Evolutionary conservation across 257 asterid genomes (phyloP).

Genomic region (Verbascum thapsus): DNA sequence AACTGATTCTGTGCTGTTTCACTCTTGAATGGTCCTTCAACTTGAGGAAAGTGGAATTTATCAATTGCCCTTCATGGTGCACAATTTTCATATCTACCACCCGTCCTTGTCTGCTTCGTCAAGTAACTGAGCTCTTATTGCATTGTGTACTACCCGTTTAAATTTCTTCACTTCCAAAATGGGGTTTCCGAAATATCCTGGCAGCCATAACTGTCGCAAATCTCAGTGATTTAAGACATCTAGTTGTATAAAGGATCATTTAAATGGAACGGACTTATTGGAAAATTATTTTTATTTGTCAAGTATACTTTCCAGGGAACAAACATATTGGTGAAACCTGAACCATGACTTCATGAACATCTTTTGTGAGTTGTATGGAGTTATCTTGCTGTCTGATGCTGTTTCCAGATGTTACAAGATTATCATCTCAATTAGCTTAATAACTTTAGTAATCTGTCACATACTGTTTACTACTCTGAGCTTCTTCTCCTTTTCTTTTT

Average conservation of each 20-base stretch:
- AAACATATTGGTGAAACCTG: neutral
- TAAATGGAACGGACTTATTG: neutral
- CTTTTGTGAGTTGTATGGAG: conserved; percentile 16
- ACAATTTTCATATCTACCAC: neutral
- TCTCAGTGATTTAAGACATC: conserved; percentile 11
- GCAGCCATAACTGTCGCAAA: neutral
- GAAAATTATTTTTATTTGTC: neutral
- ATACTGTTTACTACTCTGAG: too few species aligned
- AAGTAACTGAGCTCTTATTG: conserved; percentile 12
- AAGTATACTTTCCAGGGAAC: neutral
- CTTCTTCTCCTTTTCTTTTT: neutral
- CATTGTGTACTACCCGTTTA: neutral
- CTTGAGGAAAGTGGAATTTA: neutral
- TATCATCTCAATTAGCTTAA: conserved; percentile 1
- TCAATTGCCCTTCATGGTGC: conserved; percentile 3
- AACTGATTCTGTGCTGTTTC: conserved; percentile 9
- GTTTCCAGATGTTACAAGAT: conserved; percentile 16
- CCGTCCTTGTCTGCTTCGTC: conserved; percentile 4
- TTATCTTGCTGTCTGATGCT: conserved; percentile 9
- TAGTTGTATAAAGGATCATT: conserved; percentile 1
- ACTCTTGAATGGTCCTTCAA: neutral
- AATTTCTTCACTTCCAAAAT: too few species aligned
- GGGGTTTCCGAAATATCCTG: neutral
- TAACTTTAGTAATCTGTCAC: conserved; percentile 6
- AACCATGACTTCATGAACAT: neutral